A percentile compares a stretch with the other conserved stretches of the same genome.
These are phyloP conservation scores for Cyclotella sp. DNA, from an alignment of 108 stramenopile species.

Conservation along the genomic window DNA sequence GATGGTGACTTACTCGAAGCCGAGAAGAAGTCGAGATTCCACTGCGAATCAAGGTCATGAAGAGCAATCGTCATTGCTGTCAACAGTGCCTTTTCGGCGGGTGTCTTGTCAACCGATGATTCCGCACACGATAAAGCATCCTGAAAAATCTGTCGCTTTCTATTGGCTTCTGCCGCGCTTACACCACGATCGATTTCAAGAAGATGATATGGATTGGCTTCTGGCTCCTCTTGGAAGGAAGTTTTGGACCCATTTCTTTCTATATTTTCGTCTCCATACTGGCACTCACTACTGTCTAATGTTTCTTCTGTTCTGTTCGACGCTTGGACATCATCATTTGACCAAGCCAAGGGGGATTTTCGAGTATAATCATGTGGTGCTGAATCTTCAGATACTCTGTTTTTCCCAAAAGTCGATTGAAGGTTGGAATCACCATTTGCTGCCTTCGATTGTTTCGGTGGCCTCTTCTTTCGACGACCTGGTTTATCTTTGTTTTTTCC, in stretches of 20 bases:
- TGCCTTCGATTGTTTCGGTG: background rate
- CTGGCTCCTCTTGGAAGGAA: background rate
- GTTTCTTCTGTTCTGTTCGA: background rate
- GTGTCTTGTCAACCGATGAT: background rate
- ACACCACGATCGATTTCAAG: background rate
- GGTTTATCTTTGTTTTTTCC: background rate
- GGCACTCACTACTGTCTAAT: background rate
- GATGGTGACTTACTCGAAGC: background rate
- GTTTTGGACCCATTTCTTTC: background rate
- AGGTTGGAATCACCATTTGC: background rate
- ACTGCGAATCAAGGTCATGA: conserved; percentile 28
- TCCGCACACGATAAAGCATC: conserved; percentile 8
- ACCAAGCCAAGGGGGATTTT: background rate
- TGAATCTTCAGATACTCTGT: background rate
- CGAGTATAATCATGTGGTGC: background rate
- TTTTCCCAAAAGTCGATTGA: background rate
- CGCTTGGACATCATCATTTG: background rate
- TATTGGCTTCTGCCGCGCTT: conserved; percentile 8
- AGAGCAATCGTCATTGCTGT: conserved; percentile 24
- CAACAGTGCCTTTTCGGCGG: conserved; percentile 14
- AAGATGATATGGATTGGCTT: background rate
- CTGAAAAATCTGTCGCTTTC: background rate
- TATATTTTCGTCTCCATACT: background rate
- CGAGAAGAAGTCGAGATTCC: conserved; percentile 19
- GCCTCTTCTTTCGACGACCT: background rate